Base-by-base conservation (phyloP, 768 basidiomycete genomes). In the Galerina sulciceps region DNA sequence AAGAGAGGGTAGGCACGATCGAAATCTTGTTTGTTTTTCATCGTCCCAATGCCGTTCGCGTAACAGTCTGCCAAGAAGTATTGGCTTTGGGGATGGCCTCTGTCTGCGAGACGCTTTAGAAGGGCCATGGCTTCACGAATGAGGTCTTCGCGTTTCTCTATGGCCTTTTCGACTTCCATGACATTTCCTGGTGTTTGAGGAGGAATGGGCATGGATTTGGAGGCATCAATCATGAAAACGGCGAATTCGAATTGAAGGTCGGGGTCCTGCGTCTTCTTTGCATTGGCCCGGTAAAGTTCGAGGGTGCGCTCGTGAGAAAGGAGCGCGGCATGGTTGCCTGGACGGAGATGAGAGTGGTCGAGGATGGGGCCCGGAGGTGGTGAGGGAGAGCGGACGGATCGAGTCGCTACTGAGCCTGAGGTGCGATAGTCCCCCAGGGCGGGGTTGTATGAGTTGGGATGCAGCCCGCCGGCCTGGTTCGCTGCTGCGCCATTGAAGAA, bases 21-120 rank as follows among this genome's bases (percentile, higher is more conserved):
- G 69, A 98, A 99, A 76, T 99, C 97, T 72, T 98, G 96, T 68
- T 87, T 89, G 61, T 83, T 86, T 75, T 94, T 90, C 62, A 85
- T 81, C 1, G 95, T 97, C 23, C 95, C 96, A 63, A 96, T 94
- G n/a, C 97, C 97, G 71, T 99, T 98, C 34, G 96, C 90, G 73
- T 92, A 99, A 76, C 96, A 98, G 76, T 99, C 96, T 8, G 96
- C 97, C 61, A 99, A 85, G 76, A 97, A 98, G 77, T 97, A 99
- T 72, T 98, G 96, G 1, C 94, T 93, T 61, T 93, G 85, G 48
- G 94, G 88, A 71, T 98, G 96, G 0, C 97, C 96, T 51, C 96
- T 81, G 73, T 97, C 94, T 1, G 96, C 96, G 54, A 96, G 86
- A 34, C 90, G 87, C 70, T 95, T 96, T 59, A 99, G 85, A 41